These are phyloP conservation scores for Claviceps citrina DNA, from an alignment of 2,329 filamentous ascomycete genomes.

Conservation along the genomic window DNA sequence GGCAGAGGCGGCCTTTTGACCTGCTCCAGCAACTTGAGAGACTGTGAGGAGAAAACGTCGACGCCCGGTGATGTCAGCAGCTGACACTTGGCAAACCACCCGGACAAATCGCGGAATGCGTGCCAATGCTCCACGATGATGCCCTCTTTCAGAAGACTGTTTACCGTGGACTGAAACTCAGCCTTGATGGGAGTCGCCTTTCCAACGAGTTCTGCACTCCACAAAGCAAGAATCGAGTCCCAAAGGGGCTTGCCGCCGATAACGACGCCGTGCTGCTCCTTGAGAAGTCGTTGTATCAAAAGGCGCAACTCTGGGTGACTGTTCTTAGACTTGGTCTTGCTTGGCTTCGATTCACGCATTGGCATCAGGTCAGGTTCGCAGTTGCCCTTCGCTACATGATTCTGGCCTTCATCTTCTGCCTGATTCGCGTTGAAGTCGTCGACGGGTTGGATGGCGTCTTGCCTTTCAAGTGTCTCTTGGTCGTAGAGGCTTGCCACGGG, in stretches of 20 bases:
- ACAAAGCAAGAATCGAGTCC: conserved; percentile 30
- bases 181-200: conserved; percentile 26
- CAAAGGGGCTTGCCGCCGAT: conserved; percentile 36
- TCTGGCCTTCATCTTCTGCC: not conserved
- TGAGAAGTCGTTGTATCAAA: conserved; percentile 16
- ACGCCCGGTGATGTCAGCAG: conserved; percentile 28
- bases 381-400: not conserved
- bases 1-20: conserved; percentile 27
- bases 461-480: not conserved
- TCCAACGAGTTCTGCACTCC: conserved; percentile 25
- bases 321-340: not conserved
- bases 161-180: conserved; percentile 23
- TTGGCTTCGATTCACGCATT: not conserved
- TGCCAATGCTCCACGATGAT: conserved; percentile 26
- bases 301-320: conserved; percentile 2
- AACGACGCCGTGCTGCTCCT: conserved; percentile 29
- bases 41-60: conserved; percentile 27
- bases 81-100: conserved; percentile 28
- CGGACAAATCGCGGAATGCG: conserved; percentile 26
- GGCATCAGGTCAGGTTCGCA: not conserved
- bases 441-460: not conserved
- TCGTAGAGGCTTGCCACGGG: not conserved
- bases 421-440: not conserved
- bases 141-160: conserved; percentile 22
- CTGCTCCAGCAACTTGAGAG: conserved; percentile 27